Evolutionary conservation across 192 early-diverging fungal species (phyloP).

Genomic region (Glomus cerebriforme): DNA sequence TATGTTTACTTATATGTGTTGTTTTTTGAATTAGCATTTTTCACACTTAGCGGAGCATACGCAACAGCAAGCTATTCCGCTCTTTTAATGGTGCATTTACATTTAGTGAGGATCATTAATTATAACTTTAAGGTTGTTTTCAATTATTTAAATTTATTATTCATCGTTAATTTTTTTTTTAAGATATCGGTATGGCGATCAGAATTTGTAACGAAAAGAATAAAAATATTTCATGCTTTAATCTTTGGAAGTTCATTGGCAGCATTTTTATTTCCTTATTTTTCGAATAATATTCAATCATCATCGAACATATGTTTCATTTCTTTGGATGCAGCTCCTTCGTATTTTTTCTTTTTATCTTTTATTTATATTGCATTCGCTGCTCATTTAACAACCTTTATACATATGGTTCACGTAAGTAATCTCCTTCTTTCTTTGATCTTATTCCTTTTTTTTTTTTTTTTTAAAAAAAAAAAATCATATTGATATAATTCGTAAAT

Average conservation of each 20-base stretch:
- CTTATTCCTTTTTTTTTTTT: no score
- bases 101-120: conserved; percentile 18
- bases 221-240: background rate
- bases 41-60: background rate
- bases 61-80: background rate
- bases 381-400: background rate
- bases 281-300: background rate
- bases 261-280: background rate
- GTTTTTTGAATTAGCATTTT: conserved; percentile 24
- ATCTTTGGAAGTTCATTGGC: no score
- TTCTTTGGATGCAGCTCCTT: background rate
- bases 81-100: conserved; percentile 17
- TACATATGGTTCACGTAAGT: conserved; percentile 13
- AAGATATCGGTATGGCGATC: conserved; percentile 14
- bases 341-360: background rate
- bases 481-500: background rate
- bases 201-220: background rate
- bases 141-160: background rate
- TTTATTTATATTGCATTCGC: conserved; percentile 20
- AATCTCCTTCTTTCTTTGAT: no score
- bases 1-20: no score
- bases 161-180: background rate
- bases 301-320: conserved; percentile 16
- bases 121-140: no score
- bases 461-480: no score